These are phyloP conservation scores for Leccinum subrobustum DNA, from an alignment of 1,284 basidiomycete genomes.

Conservation along the genomic window DNA sequence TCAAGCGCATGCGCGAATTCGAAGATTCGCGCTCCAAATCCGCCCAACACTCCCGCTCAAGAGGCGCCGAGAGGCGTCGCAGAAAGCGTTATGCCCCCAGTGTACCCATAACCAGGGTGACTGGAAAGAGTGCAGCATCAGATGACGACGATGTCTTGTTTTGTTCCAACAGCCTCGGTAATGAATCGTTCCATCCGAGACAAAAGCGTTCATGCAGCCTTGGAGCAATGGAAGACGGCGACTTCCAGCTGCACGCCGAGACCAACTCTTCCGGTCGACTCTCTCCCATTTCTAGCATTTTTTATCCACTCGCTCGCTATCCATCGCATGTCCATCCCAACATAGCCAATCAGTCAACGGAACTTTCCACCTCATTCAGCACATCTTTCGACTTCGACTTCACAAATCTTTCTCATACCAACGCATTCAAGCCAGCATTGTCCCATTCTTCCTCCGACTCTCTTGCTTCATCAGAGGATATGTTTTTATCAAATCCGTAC, in stretches of 20 bases:
- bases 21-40: conserved; percentile 50
- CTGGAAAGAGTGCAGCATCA: conserved; percentile 24
- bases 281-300: conserved; percentile 27
- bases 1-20: conserved; percentile 71
- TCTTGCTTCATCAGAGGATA: conserved; percentile 37
- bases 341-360: conserved; percentile 13
- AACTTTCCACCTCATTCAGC: conserved; percentile 27
- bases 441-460: conserved; percentile 34
- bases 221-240: conserved; percentile 38
- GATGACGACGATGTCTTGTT: conserved; percentile 58
- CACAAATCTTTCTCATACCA: conserved; percentile 24
- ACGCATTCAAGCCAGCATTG: conserved; percentile 20
- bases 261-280: conserved; percentile 20
- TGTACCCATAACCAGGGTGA: conserved; percentile 17
- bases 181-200: conserved; percentile 23
- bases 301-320: conserved; percentile 13
- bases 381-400: conserved; percentile 27
- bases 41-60: conserved; percentile 37
- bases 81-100: conserved; percentile 37
- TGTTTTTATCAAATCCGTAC: conserved; percentile 23
- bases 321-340: conserved; percentile 14
- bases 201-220: conserved; percentile 45
- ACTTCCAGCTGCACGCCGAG: conserved; percentile 17
- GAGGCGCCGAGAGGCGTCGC: conserved; percentile 38
- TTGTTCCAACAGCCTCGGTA: conserved; percentile 39